A percentile compares a stretch with the other conserved stretches of the same genome.
phyloP scores from a whole-genome alignment of 768 basidiomycete genomes.

The Podaxis sp. region DNA sequence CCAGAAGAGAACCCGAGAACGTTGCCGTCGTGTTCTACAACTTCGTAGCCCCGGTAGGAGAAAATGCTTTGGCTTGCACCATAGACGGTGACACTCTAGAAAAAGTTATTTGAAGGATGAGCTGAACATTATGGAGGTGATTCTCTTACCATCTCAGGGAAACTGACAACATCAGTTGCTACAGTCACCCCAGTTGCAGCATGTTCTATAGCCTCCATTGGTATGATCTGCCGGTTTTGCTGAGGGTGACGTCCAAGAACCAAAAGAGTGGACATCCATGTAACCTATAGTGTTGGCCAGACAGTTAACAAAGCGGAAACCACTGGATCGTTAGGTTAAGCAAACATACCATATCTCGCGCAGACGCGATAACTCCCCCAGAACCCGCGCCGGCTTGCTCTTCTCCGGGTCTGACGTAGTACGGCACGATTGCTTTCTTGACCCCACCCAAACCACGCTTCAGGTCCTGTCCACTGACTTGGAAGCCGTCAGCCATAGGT shows the following conservation, averaged over 20 bases:
- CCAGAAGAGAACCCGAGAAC: conserved; percentile 34
- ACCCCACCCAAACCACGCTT: conserved; percentile 29
- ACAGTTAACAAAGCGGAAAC: neutral
- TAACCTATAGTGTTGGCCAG: conserved; percentile 16
- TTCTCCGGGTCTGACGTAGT: conserved; percentile 36
- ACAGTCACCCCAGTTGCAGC: conserved; percentile 34
- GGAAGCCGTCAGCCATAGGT: conserved; percentile 32
- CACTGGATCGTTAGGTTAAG: neutral
- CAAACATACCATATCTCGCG: conserved; percentile 34
- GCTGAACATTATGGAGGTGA: neutral
- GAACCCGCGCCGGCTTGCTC: conserved; percentile 39
- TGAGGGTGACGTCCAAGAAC: conserved; percentile 36
- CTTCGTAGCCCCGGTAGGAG: conserved; percentile 37
- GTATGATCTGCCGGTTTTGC: conserved; percentile 34
- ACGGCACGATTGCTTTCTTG: conserved; percentile 33
- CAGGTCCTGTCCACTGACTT: conserved; percentile 31
- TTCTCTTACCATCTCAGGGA: conserved; percentile 32
- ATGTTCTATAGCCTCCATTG: conserved; percentile 32
- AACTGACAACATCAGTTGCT: conserved; percentile 29
- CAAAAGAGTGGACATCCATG: conserved; percentile 38
- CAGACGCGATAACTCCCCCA: conserved; percentile 37
- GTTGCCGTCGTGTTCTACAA: conserved; percentile 42
- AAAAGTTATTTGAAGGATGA: neutral
- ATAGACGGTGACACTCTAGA: conserved; percentile 36
- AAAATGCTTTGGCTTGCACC: conserved; percentile 37